phyloP scores from a whole-genome alignment of 768 basidiomycete genomes.

The Mycena latifolia region DNA sequence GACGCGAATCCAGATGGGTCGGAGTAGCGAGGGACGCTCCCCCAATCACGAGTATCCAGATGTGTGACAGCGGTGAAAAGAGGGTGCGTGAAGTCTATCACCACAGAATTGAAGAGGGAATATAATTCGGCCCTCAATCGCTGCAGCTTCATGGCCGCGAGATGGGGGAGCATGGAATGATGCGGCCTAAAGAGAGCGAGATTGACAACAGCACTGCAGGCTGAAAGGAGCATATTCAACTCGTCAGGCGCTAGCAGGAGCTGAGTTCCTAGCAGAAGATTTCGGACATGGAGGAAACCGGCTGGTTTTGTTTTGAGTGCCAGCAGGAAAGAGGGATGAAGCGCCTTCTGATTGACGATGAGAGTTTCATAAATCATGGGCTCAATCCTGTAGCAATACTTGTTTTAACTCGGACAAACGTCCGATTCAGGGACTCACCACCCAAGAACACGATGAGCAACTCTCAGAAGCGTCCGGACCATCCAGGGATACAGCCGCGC shows the following conservation, averaged over 20 bases:
- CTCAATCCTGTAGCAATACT: background rate
- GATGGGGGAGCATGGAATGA: background rate
- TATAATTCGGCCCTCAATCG: background rate
- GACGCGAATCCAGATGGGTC: background rate
- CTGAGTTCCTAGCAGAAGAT: background rate
- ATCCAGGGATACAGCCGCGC: no score
- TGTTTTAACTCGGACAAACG: no score
- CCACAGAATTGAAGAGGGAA: background rate
- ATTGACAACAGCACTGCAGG: no score
- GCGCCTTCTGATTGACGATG: background rate
- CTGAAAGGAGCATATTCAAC: no score
- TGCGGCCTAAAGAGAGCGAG: background rate
- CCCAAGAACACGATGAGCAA: background rate
- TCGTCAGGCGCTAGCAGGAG: no score
- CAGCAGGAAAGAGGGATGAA: background rate
- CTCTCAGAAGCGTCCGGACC: background rate
- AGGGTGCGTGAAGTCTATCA: background rate
- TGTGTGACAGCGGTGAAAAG: background rate
- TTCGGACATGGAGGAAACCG: background rate
- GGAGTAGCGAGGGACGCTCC: background rate
- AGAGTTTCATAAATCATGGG: background rate
- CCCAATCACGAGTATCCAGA: background rate
- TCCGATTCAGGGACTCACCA: background rate
- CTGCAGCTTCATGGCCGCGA: background rate
- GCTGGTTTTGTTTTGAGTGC: background rate